These are phyloP conservation scores for Phanerochaete sordida DNA, from an alignment of 768 basidiomycete genomes.

Conservation along the genomic window DNA sequence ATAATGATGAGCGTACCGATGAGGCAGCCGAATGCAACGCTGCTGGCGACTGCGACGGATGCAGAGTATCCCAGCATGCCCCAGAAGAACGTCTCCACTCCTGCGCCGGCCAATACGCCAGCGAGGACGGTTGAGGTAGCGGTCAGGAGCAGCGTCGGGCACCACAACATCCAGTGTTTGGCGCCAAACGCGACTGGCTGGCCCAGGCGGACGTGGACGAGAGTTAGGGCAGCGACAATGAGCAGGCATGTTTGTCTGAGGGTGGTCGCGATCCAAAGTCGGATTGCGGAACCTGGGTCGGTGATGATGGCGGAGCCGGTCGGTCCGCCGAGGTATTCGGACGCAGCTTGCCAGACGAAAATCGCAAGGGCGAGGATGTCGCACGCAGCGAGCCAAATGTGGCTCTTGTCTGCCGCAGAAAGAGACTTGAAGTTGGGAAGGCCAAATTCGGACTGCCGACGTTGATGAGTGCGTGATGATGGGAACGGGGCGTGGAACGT, in stretches of 20 bases:
- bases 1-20: slow-evolving; percentile 61
- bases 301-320: slow-evolving; percentile 39
- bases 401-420: slow-evolving; percentile 65
- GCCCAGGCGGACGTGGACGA: slow-evolving; percentile 69
- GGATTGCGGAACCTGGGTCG: slow-evolving; percentile 50
- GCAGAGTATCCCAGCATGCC: slow-evolving; percentile 60
- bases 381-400: slow-evolving; percentile 68
- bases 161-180: slow-evolving; percentile 76
- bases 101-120: slow-evolving; percentile 52
- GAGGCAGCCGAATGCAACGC: slow-evolving; percentile 53
- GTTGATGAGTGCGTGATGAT: slow-evolving; percentile 15
- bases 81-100: slow-evolving; percentile 51
- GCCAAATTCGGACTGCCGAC: slow-evolving; percentile 65
- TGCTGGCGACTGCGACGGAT: slow-evolving; percentile 48
- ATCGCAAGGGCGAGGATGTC: slow-evolving; percentile 59
- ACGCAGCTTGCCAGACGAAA: slow-evolving; percentile 65
- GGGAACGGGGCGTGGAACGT: slow-evolving; percentile 24
- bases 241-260: slow-evolving; percentile 67
- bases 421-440: slow-evolving; percentile 66
- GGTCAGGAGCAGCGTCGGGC: slow-evolving; percentile 53
- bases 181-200: slow-evolving; percentile 64
- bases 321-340: slow-evolving; percentile 46
- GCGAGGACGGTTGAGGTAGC: slow-evolving; percentile 56
- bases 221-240: slow-evolving; percentile 53
- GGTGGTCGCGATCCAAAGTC: slow-evolving; percentile 69